Base-by-base conservation (phyloP, 2,329 filamentous ascomycete genomes). In the Diaporthe ampelina region DNA sequence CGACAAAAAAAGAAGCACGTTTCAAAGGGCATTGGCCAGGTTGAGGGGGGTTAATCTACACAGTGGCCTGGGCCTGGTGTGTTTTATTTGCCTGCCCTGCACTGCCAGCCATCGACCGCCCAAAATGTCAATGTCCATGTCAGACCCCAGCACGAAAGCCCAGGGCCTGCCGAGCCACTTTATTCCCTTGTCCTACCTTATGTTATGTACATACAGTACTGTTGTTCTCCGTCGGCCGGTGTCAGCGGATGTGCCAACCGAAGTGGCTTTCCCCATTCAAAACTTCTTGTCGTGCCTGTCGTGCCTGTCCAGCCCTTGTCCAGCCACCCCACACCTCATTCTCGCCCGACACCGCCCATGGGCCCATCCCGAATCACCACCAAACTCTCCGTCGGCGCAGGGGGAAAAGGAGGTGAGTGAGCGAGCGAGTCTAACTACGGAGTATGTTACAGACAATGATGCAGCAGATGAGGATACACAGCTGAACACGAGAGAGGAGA, bases 361-460 rank as follows among this genome's bases (percentile, higher is more conserved):
- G 57, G 32, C 57, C 69, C 58, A 48, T 72, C 40, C 57, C 35
- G 56, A 71, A 45, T 72, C 70, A 63, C 59, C 63, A 68, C 59
- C 21, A 68, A 72, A 54, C 57, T 72, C 59, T 54, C 57, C 45
- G 57, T 40, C 21, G 19, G 63, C 48, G 48, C 48, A 67, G 26
- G 57, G 57, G 57, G 17, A 72, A 72, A 72, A 72, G 70, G 70
- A 72, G 70, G 70, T 72, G 70, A 72, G n/a, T 24, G 61, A 48
- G 13, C 37, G 13, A 3, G 10, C 11, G 37, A 37, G 37, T 19
- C 19, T 48, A n/a, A n/a, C n/a, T n/a, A n/a, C n/a, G n/a, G n/a
- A n/a, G n/a, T n/a, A 19, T 8, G 19, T 19, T 48, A 4, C 2
- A 50, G 45, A 50, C 9, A n/a, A n/a, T n/a, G 45, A 13, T 50